A percentile compares a stretch with the other conserved stretches of the same genome.
Evolutionary conservation across 139 green algal genomes (phyloP).

Genomic region (Chlamydomonas asymmetrica): DNA sequence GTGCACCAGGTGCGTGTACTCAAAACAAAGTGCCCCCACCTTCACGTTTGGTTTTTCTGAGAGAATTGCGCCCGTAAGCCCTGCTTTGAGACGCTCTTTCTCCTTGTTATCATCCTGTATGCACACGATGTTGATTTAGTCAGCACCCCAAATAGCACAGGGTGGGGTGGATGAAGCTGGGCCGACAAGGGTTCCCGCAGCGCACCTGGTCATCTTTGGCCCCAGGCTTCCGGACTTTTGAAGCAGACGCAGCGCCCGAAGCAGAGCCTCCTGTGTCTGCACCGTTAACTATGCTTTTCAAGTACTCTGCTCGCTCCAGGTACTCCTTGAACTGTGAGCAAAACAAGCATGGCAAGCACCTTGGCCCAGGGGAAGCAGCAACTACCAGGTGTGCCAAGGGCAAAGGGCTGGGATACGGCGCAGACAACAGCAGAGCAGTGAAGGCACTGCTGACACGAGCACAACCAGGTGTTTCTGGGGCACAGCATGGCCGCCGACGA

Average conservation of each 20-base stretch:
- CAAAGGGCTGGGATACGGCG: too few relatives aligned
- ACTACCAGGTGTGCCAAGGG: too few relatives aligned
- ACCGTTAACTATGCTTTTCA: slow-evolving; percentile 77
- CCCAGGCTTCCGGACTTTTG: slow-evolving; percentile 44
- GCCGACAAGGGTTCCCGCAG: neutral
- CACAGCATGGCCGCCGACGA: neutral
- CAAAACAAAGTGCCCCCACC: too few relatives aligned
- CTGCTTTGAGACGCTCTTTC: slow-evolving; percentile 80
- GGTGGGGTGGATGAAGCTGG: neutral
- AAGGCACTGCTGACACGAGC: too few relatives aligned
- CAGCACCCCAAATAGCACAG: too few relatives aligned
- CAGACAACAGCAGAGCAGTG: too few relatives aligned
- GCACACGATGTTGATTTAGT: neutral
- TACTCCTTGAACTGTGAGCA: slow-evolving; percentile 92
- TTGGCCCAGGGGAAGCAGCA: too few relatives aligned
- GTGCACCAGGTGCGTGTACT: too few relatives aligned
- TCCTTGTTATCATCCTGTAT: slow-evolving; percentile 65
- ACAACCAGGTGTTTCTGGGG: too few relatives aligned
- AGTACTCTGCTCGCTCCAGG: slow-evolving; percentile 88
- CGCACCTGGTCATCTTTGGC: slow-evolving; percentile 40
- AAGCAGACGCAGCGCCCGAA: slow-evolving; percentile 37
- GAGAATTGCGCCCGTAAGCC: slow-evolving; percentile 68
- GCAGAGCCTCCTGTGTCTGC: slow-evolving; percentile 29
- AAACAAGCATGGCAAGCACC: neutral
- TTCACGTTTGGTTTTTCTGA: slow-evolving; percentile 94